These are phyloP conservation scores for Talaromyces wortmannii DNA, from an alignment of 495 filamentous ascomycete genomes.

Conservation along the genomic window DNA sequence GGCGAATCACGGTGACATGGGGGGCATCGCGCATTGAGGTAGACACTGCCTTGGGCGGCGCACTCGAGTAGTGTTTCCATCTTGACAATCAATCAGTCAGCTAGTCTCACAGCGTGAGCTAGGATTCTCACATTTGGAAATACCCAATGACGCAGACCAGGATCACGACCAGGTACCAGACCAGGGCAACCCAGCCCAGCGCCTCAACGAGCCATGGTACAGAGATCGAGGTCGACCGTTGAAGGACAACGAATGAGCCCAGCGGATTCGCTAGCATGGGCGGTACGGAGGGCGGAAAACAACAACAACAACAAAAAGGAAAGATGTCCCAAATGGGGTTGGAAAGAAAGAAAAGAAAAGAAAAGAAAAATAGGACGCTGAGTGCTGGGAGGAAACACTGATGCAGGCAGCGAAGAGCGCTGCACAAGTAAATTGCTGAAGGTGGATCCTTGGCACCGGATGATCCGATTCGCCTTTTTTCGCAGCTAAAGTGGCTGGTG, in stretches of 20 bases:
- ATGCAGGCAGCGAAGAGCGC: too few species aligned
- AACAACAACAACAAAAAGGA: background rate
- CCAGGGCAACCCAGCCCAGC: slow-evolving; percentile 43
- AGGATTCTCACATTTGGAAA: slow-evolving; percentile 47
- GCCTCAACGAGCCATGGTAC: slow-evolving; percentile 11
- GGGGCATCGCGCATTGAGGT: slow-evolving; percentile 2
- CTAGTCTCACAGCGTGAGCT: background rate
- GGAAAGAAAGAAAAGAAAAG: background rate
- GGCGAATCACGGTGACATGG: slow-evolving; percentile 60
- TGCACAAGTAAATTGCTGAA: background rate
- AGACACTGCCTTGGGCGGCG: slow-evolving; percentile 16
- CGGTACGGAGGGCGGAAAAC: background rate
- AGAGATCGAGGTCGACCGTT: slow-evolving; percentile 52
- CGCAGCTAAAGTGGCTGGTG: too few species aligned
- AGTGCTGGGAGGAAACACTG: too few species aligned
- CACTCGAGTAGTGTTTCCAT: slow-evolving; percentile 36
- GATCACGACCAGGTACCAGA: slow-evolving; percentile 53
- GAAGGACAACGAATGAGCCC: slow-evolving; percentile 4
- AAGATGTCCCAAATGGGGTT: background rate
- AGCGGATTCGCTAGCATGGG: slow-evolving; percentile 5
- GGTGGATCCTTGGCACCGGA: background rate
- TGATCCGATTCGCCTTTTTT: background rate
- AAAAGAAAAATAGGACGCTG: background rate
- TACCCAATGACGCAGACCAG: slow-evolving; percentile 52
- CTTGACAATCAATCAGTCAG: slow-evolving; percentile 11